Base-by-base conservation (phyloP, 805 yeast species). In the Groenewaldozyma salmanticensis region DNA sequence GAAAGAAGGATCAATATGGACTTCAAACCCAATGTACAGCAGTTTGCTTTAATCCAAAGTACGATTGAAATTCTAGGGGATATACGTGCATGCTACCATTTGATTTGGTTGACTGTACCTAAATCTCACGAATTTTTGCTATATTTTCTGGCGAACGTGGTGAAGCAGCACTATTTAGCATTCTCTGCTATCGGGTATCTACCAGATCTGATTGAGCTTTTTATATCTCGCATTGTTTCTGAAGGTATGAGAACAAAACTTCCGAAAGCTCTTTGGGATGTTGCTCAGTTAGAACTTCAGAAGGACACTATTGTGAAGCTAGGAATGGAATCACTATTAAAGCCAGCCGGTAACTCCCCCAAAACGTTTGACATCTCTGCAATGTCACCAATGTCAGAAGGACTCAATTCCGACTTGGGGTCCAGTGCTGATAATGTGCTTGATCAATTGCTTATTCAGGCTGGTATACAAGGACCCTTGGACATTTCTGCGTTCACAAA, bases 11-110 rank as follows among this genome's bases (percentile, higher is more conserved):
- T 33, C 9, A 18, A 18, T 2, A 27, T 17, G 13, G 42, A 40
- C n/a, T 38, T 35, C 24, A 17, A 21, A 13, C 43, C 42, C 5
- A 24, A 27, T 9, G 24, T 42, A 4, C 33, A 38, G 9, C 50
- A 51, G 21, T 39, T 47, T 54, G 64, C 80, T 18, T 50, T 65
- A 7, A 66, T 82, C 5, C 61, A 82, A 42, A 70, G 72, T 45
- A 76, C 79, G 42, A 57, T 83, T 31, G 83, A 81, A 2, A 70
- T 72, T 1, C 48, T 72, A 24, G 67, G 70, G 42, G 70, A 64
- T 38, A 36, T 45, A 19, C 45, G 49, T 29, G 48, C 52, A 13
- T 38, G 52, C 4, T 53, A 52, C 21, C 50, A 48, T 21, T 41
- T 47, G 7, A 56, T 65, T 18, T 66, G 63, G 60, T 70, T 72